A percentile compares a stretch with the other conserved stretches of the same genome.
Evolutionary conservation across 352 stramenopile genomes (phyloP).

Genomic region (Albugo laibachii): DNA sequence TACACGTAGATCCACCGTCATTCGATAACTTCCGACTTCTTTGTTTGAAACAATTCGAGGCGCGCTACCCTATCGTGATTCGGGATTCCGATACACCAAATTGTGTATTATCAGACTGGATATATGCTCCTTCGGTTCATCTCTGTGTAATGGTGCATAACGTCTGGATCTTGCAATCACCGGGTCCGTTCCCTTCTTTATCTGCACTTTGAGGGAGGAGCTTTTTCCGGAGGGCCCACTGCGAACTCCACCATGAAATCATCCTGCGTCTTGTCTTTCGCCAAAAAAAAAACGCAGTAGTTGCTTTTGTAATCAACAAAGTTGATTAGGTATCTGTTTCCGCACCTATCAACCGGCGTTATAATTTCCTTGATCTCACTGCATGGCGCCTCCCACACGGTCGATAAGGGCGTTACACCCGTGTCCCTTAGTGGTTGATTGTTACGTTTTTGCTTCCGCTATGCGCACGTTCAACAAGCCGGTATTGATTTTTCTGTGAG

Average conservation of each 20-base stretch:
- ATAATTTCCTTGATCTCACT: too few relatives aligned
- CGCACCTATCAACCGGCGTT: too few relatives aligned
- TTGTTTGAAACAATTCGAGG: neutral
- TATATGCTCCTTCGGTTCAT: neutral
- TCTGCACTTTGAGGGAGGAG: neutral
- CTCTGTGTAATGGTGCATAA: too few relatives aligned
- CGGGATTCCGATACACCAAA: neutral
- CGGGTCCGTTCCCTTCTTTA: neutral
- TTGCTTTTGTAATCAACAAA: neutral
- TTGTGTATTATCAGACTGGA: neutral
- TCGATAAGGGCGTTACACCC: too few relatives aligned
- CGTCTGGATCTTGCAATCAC: neutral
- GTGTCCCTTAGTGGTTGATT: too few relatives aligned
- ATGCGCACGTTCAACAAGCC: too few relatives aligned
- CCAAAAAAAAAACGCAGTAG: too few relatives aligned
- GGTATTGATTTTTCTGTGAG: too few relatives aligned
- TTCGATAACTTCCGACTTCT: neutral
- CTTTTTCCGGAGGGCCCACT: neutral
- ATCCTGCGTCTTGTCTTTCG: too few relatives aligned
- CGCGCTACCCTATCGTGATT: neutral
- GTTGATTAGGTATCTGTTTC: neutral
- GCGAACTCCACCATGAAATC: neutral
- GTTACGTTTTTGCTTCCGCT: too few relatives aligned
- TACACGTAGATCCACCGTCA: constrained; percentile 5
- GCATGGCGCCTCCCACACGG: too few relatives aligned